Percentiles rank a stretch among this genome's conserved stretches.
Conservation (phyloP, 2,329 filamentous ascomycete genomes). For the Cytospora paraplurivora region DNA sequence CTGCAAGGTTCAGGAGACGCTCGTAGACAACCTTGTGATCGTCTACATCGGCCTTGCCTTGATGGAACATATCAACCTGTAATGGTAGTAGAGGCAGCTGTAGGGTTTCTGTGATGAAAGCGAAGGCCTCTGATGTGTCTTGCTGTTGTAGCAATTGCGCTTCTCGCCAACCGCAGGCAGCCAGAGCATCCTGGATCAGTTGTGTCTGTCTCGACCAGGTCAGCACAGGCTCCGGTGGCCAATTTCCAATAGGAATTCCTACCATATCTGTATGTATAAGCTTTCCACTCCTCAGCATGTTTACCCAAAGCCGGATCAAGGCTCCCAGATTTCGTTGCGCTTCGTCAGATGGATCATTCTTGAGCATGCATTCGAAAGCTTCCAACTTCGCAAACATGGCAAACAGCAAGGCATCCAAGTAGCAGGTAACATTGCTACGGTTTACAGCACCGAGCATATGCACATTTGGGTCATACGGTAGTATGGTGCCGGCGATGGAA, state of each 20-base stretch:
- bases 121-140: conserved; percentile 94
- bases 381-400: conserved; percentile 92
- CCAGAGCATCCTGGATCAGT: conserved; percentile 78
- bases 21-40: conserved; percentile 97
- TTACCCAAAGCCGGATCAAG: conserved; percentile 86
- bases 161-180: conserved; percentile 86
- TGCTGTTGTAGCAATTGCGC: conserved; percentile 80
- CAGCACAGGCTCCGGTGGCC: conserved; percentile 30
- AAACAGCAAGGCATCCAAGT: conserved; percentile 86
- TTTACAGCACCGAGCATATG: conserved; percentile 86
- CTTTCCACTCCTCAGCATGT: conserved; percentile 81
- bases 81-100: conserved; percentile 84
- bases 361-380: conserved; percentile 91
- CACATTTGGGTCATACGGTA: conserved; percentile 70
- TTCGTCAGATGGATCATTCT: conserved; percentile 74
- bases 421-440: conserved; percentile 85
- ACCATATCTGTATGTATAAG: conserved; percentile 85
- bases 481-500: conserved; percentile 77
- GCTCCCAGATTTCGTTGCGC: conserved; percentile 72
- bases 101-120: conserved; percentile 88
- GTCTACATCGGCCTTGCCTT: conserved; percentile 79
- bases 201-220: conserved; percentile 60
- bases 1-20: conserved; percentile 83
- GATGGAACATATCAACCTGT: conserved; percentile 90
- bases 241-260: conserved; percentile 36